Base-by-base conservation (phyloP, 106 monocot genomes). In the Phalaenopsis aphrodite region DNA sequence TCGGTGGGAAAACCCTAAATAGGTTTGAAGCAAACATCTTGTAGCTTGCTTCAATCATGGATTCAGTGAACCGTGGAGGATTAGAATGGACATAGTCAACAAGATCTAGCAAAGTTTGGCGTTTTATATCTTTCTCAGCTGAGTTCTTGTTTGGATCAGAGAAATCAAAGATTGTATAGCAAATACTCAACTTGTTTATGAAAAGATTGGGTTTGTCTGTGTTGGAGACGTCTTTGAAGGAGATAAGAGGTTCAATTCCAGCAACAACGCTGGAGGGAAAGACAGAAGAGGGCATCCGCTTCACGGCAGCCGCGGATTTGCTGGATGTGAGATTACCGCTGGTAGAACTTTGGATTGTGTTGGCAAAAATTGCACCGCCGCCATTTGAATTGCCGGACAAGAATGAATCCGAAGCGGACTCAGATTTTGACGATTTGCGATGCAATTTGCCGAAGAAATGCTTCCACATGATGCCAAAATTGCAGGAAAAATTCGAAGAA, bases 1-100 rank as follows among this genome's bases (percentile, higher is more conserved):
- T 82, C 23, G 89, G 87, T 47, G 89, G 85, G 78, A 89, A 89
- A 49, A 84, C 78, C 73, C 89, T 72, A 72, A 89, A 89, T 46
- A 89, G 66, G 75, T 89, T 87, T 10, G 56, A 42, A 1, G 89
- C 79, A 56, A 89, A 87, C 80, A 87, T 82, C 42, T 76, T 82
- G 42, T 82, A 85, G 65, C 65, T 67, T 1, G 83, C 87, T 30
- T 79, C 74, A 14, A 89, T 85, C 87, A 89, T 87, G 18, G 72
- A 73, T 55, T 89, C 89, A 8, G 84, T 87, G 43, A 89, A 78
- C 42, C 71, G 76, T 3, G 75, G 49, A 16, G 79, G 55, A 0
- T 37, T 57, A 18, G 80, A 41, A 64, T 48, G 18, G 5, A 87
- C 68, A 73, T 78, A 87, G 12, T 89, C 89, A 0, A 80, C 74